phyloP scores from a whole-genome alignment of 768 basidiomycete species.

The Serendipita vermifera region DNA sequence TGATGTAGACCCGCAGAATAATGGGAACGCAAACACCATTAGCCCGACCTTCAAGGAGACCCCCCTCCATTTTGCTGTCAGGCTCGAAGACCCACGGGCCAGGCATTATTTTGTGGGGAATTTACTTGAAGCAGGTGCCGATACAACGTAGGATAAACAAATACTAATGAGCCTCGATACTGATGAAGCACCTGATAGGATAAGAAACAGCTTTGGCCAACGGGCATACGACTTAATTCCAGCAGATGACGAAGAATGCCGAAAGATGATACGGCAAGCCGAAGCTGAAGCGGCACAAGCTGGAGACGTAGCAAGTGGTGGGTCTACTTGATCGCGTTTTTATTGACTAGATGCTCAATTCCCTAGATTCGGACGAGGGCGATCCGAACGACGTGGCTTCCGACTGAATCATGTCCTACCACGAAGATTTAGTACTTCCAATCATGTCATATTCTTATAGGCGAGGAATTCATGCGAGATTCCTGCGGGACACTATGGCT shows the following conservation, averaged over 20 bases:
- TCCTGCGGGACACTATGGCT: no score
- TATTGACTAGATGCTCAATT: background rate
- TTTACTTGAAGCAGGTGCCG: constrained; percentile 68
- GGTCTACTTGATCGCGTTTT: background rate
- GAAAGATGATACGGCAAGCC: constrained; percentile 38
- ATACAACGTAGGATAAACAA: constrained; percentile 36
- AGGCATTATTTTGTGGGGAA: constrained; percentile 44
- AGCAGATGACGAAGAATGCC: constrained; percentile 38
- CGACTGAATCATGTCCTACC: background rate
- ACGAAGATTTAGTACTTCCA: background rate
- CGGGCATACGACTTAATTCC: constrained; percentile 44
- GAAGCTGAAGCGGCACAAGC: constrained; percentile 41
- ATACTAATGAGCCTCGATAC: constrained; percentile 18
- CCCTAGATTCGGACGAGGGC: constrained; percentile 10
- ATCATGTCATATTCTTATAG: no score
- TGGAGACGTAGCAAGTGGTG: constrained; percentile 57
- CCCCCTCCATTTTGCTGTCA: constrained; percentile 59
- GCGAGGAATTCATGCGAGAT: no score
- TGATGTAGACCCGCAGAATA: constrained; percentile 70
- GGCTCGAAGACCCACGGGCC: constrained; percentile 40
- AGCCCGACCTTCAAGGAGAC: constrained; percentile 55
- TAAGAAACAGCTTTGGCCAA: constrained; percentile 58
- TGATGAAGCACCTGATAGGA: constrained; percentile 28
- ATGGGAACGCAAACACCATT: no score
- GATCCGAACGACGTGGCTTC: constrained; percentile 12